Percentiles rank a stretch among this genome's conserved stretches.
phyloP scores from a whole-genome alignment of 257 asterid genomes.

The Salvia hispanica region DNA sequence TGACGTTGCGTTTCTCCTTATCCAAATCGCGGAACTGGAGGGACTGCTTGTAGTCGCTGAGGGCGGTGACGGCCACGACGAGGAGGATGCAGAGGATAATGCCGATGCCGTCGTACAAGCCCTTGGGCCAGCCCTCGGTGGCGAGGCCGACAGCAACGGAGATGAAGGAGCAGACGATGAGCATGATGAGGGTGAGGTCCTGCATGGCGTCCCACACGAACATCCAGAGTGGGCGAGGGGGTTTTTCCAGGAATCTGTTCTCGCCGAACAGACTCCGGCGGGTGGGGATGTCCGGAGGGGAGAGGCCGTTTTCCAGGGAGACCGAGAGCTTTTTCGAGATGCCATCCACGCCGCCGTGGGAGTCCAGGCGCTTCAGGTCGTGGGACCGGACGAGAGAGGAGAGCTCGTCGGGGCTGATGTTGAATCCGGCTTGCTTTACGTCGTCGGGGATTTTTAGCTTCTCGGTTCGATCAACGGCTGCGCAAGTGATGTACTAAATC shows the following conservation, averaged over 20 bases:
- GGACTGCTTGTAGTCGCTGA: slow-evolving; percentile 78
- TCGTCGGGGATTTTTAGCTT: slow-evolving; percentile 46
- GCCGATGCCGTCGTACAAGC: slow-evolving; percentile 77
- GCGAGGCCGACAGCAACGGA: slow-evolving; percentile 72
- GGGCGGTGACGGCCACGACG: slow-evolving; percentile 74
- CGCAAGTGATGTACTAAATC: too few species aligned
- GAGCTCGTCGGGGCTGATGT: slow-evolving; percentile 70
- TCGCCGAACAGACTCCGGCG: slow-evolving; percentile 56
- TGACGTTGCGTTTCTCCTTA: slow-evolving; percentile 61
- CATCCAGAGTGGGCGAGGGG: slow-evolving; percentile 65
- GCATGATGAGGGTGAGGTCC: slow-evolving; percentile 67
- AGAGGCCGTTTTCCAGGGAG: slow-evolving; percentile 55
- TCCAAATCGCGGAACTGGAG: slow-evolving; percentile 79
- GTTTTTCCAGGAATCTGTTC: slow-evolving; percentile 63
- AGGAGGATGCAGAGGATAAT: slow-evolving; percentile 60
- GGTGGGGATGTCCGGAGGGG: slow-evolving; percentile 41
- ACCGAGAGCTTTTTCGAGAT: slow-evolving; percentile 52
- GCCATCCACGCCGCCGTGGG: slow-evolving; percentile 64
- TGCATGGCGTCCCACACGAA: slow-evolving; percentile 82
- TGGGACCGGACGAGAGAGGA: slow-evolving; percentile 62
- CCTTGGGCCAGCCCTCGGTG: slow-evolving; percentile 84
- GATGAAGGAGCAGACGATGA: slow-evolving; percentile 69
- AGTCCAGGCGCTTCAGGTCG: slow-evolving; percentile 50
- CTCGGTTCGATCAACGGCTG: slow-evolving; percentile 46
- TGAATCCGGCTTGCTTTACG: slow-evolving; percentile 55